Conservation (phyloP, 1,284 basidiomycete species). For the Ustilago sp. region DNA sequence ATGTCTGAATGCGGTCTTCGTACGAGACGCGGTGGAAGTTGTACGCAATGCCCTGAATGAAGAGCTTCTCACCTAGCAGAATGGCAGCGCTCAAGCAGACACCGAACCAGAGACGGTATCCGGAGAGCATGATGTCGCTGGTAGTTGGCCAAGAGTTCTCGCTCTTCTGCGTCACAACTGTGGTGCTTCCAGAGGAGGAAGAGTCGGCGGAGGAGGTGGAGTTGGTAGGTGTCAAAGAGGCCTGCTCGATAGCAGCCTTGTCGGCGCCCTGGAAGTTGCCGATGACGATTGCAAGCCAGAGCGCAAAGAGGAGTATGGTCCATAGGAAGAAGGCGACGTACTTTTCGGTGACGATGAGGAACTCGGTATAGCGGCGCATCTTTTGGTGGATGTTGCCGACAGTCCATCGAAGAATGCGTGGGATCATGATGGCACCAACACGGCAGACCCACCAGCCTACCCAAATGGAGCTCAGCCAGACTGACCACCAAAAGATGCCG, state of each 20-base stretch:
- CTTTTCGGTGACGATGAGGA: conserved; percentile 72
- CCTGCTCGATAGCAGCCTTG: conserved; percentile 30
- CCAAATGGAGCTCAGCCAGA: conserved; percentile 85
- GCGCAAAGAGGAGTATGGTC: conserved; percentile 76
- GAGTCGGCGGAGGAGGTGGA: conserved; percentile 37
- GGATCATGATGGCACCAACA: conserved; percentile 74
- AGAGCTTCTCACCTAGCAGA: conserved; percentile 83
- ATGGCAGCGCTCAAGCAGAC: conserved; percentile 79
- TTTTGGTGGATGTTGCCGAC: conserved; percentile 67
- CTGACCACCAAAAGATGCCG: conserved; percentile 83
- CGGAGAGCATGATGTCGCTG: conserved; percentile 69
- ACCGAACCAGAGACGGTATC: conserved; percentile 73
- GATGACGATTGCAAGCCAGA: conserved; percentile 63
- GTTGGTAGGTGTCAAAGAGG: conserved; percentile 44
- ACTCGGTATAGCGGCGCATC: conserved; percentile 75
- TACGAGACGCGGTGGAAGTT: conserved; percentile 91
- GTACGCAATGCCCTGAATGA: conserved; percentile 77
- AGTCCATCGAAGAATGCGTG: conserved; percentile 32
- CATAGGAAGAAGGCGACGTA: conserved; percentile 78
- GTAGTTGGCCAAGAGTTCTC: conserved; percentile 54
- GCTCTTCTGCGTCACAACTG: conserved; percentile 13
- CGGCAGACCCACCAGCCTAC: conserved; percentile 85
- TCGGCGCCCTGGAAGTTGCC: conserved; percentile 61
- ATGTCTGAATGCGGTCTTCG: conserved; percentile 84
- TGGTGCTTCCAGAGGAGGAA: conserved; percentile 28